Base-by-base conservation (phyloP, 225 moss, liverwort and hornwort species). In the Lunularia cruciata region DNA sequence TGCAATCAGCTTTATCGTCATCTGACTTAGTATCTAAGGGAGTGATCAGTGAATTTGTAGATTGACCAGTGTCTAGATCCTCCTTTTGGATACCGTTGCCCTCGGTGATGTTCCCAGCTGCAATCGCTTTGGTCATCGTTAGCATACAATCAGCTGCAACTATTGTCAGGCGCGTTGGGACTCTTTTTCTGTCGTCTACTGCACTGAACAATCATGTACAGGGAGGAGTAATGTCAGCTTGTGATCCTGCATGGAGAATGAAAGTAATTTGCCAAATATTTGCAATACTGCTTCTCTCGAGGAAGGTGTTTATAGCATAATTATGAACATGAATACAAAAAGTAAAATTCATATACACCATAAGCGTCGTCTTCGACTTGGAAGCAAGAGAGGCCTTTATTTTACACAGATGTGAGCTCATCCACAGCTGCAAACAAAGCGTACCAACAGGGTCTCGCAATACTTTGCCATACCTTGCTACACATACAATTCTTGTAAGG, bases 141-240 rank as follows among this genome's bases (percentile, higher is more conserved):
- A 85, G 81, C 75, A 79, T 74, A 75, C 91, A 98, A 81, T 91
- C 91, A 52, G 93, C 93, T 52, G 98, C 91, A 67, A 86, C 86
- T 76, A 88, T 86, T 48, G 89, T 80, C 49, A 98, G 81, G 38
- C 98, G 98, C 53, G 98, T 98, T 26, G 98, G 93, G 43, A 78
- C 62, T 77, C 79, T 88, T 74, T 60, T 77, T 70, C 82, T 85
- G 63, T 84, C 88, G 59, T 93, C 89, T 69, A 81, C 85, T 36
- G 85, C 75, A 84, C 98, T 93, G 78, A 63, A 30, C 81, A 61
- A 47, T 73, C 39, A 80, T 37, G 48, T 36, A 60, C 19, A 35
- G 51, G 42, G 5, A 48, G 27, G 30, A 38, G 15, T 25, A 16
- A 60, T 69, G 62, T 10, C 31, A 52, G 9, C 18, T 11, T 39